Percentiles rank a stretch among this genome's conserved stretches.
phyloP scores from a whole-genome alignment of 345 rosid genomes.

The Theobroma cacao region DNA sequence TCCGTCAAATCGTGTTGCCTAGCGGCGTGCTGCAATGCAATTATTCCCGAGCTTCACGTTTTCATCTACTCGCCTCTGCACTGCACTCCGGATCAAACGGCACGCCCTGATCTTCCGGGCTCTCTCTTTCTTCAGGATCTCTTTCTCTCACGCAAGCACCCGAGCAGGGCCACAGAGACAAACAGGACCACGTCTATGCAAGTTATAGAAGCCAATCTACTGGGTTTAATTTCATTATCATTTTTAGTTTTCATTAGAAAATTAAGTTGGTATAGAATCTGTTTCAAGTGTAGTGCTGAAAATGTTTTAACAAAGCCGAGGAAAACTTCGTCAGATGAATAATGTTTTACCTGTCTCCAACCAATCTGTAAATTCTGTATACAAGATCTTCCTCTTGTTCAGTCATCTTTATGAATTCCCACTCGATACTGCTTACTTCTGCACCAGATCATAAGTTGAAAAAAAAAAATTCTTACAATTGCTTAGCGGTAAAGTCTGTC shows the following conservation, averaged over 20 bases:
- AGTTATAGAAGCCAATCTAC: neutral
- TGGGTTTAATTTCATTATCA: neutral
- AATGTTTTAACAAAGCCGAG: neutral
- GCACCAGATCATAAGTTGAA: neutral
- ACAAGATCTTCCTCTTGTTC: slow-evolving; percentile 59
- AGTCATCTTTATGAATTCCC: slow-evolving; percentile 44
- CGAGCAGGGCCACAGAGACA: neutral
- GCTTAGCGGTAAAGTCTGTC: neutral
- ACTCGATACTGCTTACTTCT: slow-evolving; percentile 50
- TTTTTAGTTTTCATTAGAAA: neutral
- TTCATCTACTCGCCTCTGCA: neutral
- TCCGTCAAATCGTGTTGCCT: neutral
- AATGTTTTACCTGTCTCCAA: slow-evolving; percentile 47
- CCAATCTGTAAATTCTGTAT: slow-evolving; percentile 45
- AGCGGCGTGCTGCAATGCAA: neutral
- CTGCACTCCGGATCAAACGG: neutral
- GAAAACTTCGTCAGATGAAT: neutral
- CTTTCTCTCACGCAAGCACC: neutral
- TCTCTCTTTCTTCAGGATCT: too few relatives aligned
- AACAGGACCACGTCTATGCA: neutral
- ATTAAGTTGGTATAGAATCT: neutral
- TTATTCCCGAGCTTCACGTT: neutral
- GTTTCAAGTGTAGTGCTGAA: neutral
- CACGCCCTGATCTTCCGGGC: neutral
- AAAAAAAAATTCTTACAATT: neutral